phyloP scores from a whole-genome alignment of 2,329 filamentous ascomycete genomes.

The Pseudocercospora eumusae region DNA sequence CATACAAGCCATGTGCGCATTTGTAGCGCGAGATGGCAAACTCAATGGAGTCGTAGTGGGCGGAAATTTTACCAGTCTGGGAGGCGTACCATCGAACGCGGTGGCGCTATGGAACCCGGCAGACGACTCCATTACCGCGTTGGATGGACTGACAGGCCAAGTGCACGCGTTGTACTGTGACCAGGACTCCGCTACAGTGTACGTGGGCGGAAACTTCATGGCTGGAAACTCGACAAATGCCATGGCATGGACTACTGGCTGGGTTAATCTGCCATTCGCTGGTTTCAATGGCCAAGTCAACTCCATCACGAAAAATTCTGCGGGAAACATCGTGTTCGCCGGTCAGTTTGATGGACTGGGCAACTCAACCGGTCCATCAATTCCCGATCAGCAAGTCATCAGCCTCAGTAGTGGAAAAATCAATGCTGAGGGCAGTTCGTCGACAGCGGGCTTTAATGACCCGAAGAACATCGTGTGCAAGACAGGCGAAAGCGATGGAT shows the following conservation, averaged over 20 bases:
- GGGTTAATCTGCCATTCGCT: conserved; percentile 81
- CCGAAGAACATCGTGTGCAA: conserved; percentile 84
- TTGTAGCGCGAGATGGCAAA: conserved; percentile 65
- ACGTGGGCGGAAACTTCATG: conserved; percentile 84
- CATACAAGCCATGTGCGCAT: conserved; percentile 85
- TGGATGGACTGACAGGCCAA: conserved; percentile 78
- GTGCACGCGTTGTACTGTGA: conserved; percentile 86
- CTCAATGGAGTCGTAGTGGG: conserved; percentile 78
- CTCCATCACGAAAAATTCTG: conserved; percentile 76
- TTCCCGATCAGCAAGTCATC: conserved; percentile 71
- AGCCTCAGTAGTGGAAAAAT: conserved; percentile 81
- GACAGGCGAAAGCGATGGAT: conserved; percentile 60
- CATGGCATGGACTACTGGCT: conserved; percentile 75
- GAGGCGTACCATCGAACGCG: conserved; percentile 71
- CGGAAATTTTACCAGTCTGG: conserved; percentile 93
- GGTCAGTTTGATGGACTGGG: conserved; percentile 86
- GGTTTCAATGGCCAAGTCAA: conserved; percentile 93
- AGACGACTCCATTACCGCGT: conserved; percentile 67
- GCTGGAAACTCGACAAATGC: conserved; percentile 84
- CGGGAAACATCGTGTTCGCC: conserved; percentile 87
- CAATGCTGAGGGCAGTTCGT: conserved; percentile 63
- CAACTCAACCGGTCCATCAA: conserved; percentile 69
- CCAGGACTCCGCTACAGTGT: conserved; percentile 72
- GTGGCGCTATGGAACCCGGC: conserved; percentile 79
- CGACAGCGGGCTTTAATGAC: conserved; percentile 66